A percentile compares a stretch with the other conserved stretches of the same genome.
Evolutionary conservation across 441 rosid genomes (phyloP).

Genomic region (Isatis lusitanica): DNA sequence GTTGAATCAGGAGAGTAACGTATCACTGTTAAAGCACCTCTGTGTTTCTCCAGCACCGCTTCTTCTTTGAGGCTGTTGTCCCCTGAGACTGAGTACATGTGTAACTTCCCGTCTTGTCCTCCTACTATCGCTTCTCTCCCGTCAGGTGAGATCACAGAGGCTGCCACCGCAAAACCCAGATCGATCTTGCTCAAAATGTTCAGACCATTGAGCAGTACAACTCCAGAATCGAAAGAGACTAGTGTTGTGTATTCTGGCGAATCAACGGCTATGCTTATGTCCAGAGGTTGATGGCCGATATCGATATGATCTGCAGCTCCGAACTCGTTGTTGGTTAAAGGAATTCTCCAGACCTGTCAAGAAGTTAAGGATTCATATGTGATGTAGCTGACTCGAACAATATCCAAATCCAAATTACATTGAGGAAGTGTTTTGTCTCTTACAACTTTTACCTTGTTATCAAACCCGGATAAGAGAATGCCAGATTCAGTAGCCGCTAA

Average conservation of each 20-base stretch:
- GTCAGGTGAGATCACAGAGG: constrained; percentile 73
- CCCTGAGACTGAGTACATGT: constrained; percentile 60
- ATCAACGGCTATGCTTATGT: constrained; percentile 67
- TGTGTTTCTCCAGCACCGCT: constrained; percentile 80
- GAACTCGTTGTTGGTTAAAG: constrained; percentile 58
- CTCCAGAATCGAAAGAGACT: constrained; percentile 68
- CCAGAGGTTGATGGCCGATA: constrained; percentile 81
- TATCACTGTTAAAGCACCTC: constrained; percentile 82
- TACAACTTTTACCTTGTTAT: constrained; percentile 61
- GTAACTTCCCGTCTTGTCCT: constrained; percentile 81
- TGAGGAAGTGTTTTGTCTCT: background rate
- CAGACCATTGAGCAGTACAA: constrained; percentile 62
- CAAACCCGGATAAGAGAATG: constrained; percentile 81
- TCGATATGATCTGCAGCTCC: constrained; percentile 67
- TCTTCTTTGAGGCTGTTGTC: constrained; percentile 64
- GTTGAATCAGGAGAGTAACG: constrained; percentile 82
- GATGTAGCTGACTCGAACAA: background rate
- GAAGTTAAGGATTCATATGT: background rate
- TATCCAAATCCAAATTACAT: background rate
- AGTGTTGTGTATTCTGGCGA: constrained; percentile 54
- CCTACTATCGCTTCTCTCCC: constrained; percentile 90
- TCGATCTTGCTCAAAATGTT: constrained; percentile 60
- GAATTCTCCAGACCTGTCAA: constrained; percentile 63
- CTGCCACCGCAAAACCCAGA: constrained; percentile 75
- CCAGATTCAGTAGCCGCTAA: constrained; percentile 56